Percentiles rank a stretch among this genome's conserved stretches.
Evolutionary conservation across 129 eudicot genomes (phyloP).

Genomic region (Artemisia argyi): DNA sequence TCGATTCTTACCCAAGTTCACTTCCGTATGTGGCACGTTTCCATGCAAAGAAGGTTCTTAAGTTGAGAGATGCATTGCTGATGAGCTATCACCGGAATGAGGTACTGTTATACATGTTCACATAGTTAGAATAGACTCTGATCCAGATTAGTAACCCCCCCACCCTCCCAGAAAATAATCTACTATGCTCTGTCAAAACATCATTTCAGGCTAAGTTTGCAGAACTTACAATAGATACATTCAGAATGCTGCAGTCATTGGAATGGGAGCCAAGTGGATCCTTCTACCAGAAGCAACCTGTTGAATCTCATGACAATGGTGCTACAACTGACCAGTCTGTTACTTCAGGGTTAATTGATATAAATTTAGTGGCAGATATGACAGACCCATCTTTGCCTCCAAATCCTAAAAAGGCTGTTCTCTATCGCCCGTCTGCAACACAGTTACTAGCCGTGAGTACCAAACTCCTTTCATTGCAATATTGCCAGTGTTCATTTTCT

Average conservation of each 20-base stretch:
- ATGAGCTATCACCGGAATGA: conserved; percentile 93
- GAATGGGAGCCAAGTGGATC: conserved; percentile 99
- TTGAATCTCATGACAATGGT: conserved; percentile 62
- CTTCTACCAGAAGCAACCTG: conserved; percentile 68
- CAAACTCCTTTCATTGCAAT: conserved; percentile 1
- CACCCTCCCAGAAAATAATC: not conserved
- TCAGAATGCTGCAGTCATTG: conserved; percentile 96
- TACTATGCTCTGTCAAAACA: not conserved
- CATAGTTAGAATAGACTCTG: not conserved
- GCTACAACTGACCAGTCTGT: conserved; percentile 58
- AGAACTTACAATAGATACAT: conserved; percentile 84
- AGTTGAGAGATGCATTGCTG: conserved; percentile 81
- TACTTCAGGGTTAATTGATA: conserved; percentile 91
- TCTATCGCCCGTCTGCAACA: conserved; percentile 81
- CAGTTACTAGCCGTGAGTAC: conserved; percentile 88
- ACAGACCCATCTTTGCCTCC: conserved; percentile 93
- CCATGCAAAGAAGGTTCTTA: conserved; percentile 92
- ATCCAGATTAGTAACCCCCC: no score
- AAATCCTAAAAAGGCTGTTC: conserved; percentile 89
- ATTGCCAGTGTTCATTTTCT: not conserved
- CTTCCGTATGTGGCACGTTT: conserved; percentile 83
- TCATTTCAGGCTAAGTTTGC: conserved; percentile 86
- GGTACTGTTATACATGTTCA: conserved; percentile 46
- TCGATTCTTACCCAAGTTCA: conserved; percentile 76
- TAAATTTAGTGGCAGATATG: conserved; percentile 89